A percentile compares a stretch with the other conserved stretches of the same genome.
Evolutionary conservation across 2,329 filamentous ascomycete genomes (phyloP).

Genomic region (Geosmithia putterillii): DNA sequence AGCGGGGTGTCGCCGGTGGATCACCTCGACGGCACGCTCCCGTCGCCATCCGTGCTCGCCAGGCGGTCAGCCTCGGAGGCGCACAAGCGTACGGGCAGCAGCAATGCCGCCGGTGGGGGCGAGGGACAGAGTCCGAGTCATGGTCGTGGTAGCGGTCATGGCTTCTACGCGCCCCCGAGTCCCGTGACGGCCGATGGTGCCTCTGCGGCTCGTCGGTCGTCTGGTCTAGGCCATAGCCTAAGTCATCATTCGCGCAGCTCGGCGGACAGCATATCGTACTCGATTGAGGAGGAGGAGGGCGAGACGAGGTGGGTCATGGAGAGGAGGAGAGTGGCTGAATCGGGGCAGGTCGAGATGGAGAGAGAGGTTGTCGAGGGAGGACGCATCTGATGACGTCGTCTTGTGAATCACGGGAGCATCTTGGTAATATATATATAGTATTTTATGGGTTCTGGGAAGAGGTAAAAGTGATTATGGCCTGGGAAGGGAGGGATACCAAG

Average conservation of each 20-base stretch:
- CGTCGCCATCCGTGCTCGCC: neutral
- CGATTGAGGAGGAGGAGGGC: conserved; percentile 49
- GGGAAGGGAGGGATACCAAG: neutral
- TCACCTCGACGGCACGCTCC: neutral
- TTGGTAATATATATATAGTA: neutral
- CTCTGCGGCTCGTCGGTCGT: conserved; percentile 6
- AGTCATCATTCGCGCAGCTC: conserved; percentile 37
- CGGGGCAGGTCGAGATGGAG: conserved; percentile 50
- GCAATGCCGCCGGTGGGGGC: neutral
- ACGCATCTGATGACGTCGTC: conserved; percentile 17
- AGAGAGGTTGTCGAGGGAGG: conserved; percentile 50
- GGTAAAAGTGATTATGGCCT: neutral
- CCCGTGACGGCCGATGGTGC: neutral
- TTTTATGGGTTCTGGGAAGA: neutral
- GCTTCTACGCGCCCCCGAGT: neutral
- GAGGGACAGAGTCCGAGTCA: neutral
- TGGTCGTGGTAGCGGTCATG: neutral
- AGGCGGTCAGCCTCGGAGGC: neutral
- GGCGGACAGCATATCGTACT: conserved; percentile 59
- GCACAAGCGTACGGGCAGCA: neutral
- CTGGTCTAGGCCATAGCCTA: neutral
- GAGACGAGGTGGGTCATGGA: conserved; percentile 59
- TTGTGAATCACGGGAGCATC: neutral
- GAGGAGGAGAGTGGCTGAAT: conserved; percentile 51
- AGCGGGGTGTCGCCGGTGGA: neutral